Base-by-base conservation (phyloP, 108 stramenopile species). In the Poteriospumella lacustris region DNA sequence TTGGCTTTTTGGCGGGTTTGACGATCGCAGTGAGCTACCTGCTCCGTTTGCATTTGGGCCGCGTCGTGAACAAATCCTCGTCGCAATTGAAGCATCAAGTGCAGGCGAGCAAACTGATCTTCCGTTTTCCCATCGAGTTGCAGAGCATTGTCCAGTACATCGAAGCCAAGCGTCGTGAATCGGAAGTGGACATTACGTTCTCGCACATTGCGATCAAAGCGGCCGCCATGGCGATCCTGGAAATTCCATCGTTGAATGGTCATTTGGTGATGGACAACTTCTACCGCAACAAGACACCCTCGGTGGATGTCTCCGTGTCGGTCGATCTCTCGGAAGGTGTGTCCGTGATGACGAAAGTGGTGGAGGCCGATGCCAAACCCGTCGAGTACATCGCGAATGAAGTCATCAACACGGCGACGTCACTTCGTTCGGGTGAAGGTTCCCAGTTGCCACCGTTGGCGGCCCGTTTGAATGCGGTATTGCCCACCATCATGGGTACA, bases 141-240 rank as follows among this genome's bases (percentile, higher is more conserved):
- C 3, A 9, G 5, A 5, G 70, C 12, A 5, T 73, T 5, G 9
- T 73, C 26, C 12, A 12, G 41, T 73, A 73, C 41, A 9, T 73
- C 3, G 70, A 73, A 9, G 33, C 3, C 12, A 44, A 56, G 26
- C 70, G 70, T 42, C 31, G 3, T 26, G 70, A 56, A 5, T 42
- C 12, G 26, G 70, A 15, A 19, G 5, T 42, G 28, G 70, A 73
- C 9, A 38, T 73, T 42, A 73, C 70, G 9, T 44, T 73, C 15
- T 26, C 47, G 26, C 70, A 73, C 41, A 42, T 73, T 5, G 41
- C 33, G 9, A 3, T 73, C n/a, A 73, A 73, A 38, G 70, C 70
- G 3, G 38, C 40, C 28, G 70, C 70, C 40, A 5, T 42, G 9
- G 33, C 42, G 9, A 3, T 73, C 9, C 15, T 26, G 28, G 70